These are phyloP conservation scores for Xylaria scruposa DNA, from an alignment of 495 filamentous ascomycete genomes.

Conservation along the genomic window DNA sequence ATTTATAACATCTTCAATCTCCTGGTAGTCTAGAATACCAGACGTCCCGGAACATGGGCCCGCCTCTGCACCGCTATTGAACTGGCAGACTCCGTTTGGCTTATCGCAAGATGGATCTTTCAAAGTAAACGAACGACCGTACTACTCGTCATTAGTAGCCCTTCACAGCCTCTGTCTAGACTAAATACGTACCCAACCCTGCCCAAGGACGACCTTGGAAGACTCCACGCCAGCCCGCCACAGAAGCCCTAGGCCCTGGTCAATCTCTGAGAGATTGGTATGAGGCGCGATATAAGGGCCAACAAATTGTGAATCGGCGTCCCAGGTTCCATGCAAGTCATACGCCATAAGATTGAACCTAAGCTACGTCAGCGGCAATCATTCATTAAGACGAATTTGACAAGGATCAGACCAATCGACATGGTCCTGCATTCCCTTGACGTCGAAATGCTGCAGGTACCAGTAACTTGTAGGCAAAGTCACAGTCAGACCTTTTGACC, in stretches of 20 bases:
- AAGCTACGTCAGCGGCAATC: too few relatives aligned
- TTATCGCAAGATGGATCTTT: conserved; percentile 43
- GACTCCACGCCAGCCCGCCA: conserved; percentile 46
- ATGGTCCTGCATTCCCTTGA: conserved; percentile 43
- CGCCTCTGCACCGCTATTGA: neutral
- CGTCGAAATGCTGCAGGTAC: conserved; percentile 63
- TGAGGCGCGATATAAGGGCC: conserved; percentile 38
- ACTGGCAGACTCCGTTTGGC: conserved; percentile 22
- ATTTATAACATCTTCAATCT: conserved; percentile 40
- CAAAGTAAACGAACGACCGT: conserved; percentile 52
- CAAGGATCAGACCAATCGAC: conserved; percentile 64
- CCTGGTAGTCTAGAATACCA: conserved; percentile 38
- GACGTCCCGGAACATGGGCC: neutral
- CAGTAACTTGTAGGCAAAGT: conserved; percentile 58
- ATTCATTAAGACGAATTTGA: conserved; percentile 32
- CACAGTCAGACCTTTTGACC: conserved; percentile 31
- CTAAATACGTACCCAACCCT: conserved; percentile 25
- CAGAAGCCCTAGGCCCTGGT: conserved; percentile 38
- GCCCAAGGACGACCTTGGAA: conserved; percentile 47
- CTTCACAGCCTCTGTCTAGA: too few relatives aligned
- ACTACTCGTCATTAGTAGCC: too few relatives aligned
- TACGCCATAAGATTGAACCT: conserved; percentile 37
- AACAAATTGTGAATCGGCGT: neutral
- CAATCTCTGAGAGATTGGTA: conserved; percentile 51
- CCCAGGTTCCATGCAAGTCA: conserved; percentile 49